A percentile compares a stretch with the other conserved stretches of the same genome.
Evolutionary conservation across 108 stramenopile genomes (phyloP).

Genomic region (Nannochloropsis oceanica): DNA sequence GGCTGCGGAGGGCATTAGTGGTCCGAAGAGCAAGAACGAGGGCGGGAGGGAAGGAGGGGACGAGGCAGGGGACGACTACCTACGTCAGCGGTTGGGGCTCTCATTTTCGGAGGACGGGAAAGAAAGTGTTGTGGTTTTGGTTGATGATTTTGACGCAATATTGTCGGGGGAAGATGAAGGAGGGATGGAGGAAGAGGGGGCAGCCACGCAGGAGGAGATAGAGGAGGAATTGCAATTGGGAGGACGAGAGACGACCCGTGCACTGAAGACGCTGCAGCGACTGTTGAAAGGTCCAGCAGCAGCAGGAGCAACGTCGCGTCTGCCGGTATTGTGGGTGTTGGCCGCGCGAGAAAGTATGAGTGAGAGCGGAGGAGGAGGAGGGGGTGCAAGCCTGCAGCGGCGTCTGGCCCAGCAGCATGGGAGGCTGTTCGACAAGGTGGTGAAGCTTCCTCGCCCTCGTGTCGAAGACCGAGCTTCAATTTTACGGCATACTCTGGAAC

Average conservation of each 20-base stretch:
- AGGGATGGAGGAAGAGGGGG: not conserved
- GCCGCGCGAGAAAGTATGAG: not conserved
- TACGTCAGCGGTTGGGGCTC: not conserved
- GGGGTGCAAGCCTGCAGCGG: not conserved
- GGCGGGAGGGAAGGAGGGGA: not conserved
- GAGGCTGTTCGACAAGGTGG: not conserved
- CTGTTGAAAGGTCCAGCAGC: not conserved
- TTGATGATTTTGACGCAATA: not conserved
- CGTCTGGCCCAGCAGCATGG: not conserved
- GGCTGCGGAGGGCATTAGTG: not conserved
- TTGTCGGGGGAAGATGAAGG: constrained; percentile 3
- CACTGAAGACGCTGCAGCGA: not conserved
- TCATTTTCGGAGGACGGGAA: not conserved
- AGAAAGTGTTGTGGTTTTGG: not conserved
- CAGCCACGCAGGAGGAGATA: not conserved
- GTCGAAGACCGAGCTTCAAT: not conserved
- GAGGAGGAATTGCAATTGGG: not conserved
- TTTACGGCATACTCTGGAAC: not conserved
- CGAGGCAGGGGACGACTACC: not conserved
- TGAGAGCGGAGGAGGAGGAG: not conserved
- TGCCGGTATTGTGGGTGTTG: not conserved
- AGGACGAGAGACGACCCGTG: not conserved
- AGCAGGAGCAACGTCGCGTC: not conserved
- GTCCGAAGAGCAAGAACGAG: not conserved
- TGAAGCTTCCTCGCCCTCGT: not conserved